Evolutionary conservation across 306 rosid genomes (phyloP).

Genomic region (Malus fusca): DNA sequence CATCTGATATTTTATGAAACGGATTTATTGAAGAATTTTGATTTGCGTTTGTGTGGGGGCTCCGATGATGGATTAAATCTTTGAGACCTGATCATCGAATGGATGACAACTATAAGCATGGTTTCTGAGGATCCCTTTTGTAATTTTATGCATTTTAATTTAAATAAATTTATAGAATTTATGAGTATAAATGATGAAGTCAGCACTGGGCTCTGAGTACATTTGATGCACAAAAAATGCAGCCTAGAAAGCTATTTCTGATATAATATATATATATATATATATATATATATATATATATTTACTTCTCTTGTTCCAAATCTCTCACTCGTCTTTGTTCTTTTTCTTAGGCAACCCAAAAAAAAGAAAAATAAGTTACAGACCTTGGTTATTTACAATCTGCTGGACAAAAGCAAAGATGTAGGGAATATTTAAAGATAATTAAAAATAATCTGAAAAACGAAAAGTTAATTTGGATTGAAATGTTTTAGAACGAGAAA

Average conservation of each 20-base stretch:
- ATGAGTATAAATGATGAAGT: slow-evolving; percentile 32
- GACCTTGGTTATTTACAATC: too few relatives aligned
- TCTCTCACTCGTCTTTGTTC: too few relatives aligned
- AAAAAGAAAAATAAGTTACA: too few relatives aligned
- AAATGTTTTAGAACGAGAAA: too few relatives aligned
- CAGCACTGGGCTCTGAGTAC: neutral
- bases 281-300: too few relatives aligned
- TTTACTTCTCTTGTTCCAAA: too few relatives aligned
- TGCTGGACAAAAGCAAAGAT: too few relatives aligned
- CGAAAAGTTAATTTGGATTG: too few relatives aligned
- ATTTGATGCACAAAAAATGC: neutral
- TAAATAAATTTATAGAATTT: neutral
- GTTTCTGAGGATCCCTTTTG: slow-evolving; percentile 55
- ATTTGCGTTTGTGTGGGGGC: neutral
- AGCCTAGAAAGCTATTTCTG: neutral
- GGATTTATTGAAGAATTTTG: too few relatives aligned
- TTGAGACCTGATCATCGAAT: slow-evolving; percentile 88
- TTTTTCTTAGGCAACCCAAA: too few relatives aligned
- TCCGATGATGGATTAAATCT: slow-evolving; percentile 99
- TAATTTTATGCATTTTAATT: fast-evolving
- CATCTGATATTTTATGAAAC: neutral
- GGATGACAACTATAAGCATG: slow-evolving; percentile 87
- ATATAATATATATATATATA: neutral
- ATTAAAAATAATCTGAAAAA: too few relatives aligned
- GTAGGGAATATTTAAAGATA: too few relatives aligned